Base-by-base conservation (phyloP, 140 eudicot genomes). In the Flaveria floridana region DNA sequence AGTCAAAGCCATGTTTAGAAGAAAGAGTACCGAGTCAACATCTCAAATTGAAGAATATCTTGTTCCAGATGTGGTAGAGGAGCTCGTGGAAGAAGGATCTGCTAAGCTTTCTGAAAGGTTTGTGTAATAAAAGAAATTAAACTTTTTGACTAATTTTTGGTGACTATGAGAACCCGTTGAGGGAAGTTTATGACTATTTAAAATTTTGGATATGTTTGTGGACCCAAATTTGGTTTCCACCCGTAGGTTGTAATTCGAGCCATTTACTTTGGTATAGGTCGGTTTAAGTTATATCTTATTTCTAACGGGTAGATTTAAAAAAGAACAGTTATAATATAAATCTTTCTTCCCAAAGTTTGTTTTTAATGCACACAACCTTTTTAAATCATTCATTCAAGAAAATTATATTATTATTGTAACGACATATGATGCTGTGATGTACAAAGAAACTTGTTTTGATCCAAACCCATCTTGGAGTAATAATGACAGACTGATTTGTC, bases 41-140 rank as follows among this genome's bases (percentile, higher is more conserved):
- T 88, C 93, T 21, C 78, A 75, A 0, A 9, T 39, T 52, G 87
- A 83, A 84, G 89, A 83, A 61, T 83, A 72, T 84, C 46, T 53
- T 14, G 97, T 88, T 65, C 94, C 88, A 16, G 94, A 86, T 63
- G 85, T 79, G 65, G 97, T 93, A 23, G 97, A 88, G 80, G 97
- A 93, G 82, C 77, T 93, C 41, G 82, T 93, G 30, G 98, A 93
- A 76, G 98, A 88, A 83, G 98, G 97, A 70, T 93, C 98, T 47
- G 98, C 97, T 46, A 76, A 53, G 61, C 98, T 93, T 80, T 85
- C 97, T 14, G 88, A 90, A 78, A 93, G 98, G 98, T 93, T 15
- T 71, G 77, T 62, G 26, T 56, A 3, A 8, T 19, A 3, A 53
- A 41, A 8, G 2, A 30, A 34, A 34, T 34, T 44, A 7, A 44